Evolutionary conservation across 164 flowering plant species (phyloP), one percentile per base, ranked within the genome.

Genomic region (Cinnamomum chago): DNA sequence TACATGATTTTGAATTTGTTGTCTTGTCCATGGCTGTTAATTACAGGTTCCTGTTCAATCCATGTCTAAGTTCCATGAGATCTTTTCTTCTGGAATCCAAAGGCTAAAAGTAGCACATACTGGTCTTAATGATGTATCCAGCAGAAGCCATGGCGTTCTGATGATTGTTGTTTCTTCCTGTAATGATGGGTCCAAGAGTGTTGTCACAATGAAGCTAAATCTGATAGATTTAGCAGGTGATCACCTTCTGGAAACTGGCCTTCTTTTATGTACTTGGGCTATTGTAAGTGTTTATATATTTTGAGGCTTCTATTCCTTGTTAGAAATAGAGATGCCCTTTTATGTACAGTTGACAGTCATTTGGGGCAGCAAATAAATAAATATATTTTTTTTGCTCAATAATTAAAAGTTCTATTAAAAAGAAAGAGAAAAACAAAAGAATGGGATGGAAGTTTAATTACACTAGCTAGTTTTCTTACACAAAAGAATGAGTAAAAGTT

Each of bases 181-280:
- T 23, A 70, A 52, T 73, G 90, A 84, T 82, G 88, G 76, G 30
- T 82, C 81, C 40, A 80, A 76, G 3, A 47, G 70, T 67, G 24
- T 70, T 62, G 51, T 88, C 25, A 73, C 67, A 35, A 98, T 98
- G 68, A 96, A 96, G 86, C 82, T 96, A 62, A 94, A 96, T 79
- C 94, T 96, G 74, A 91, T 96, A 47, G 99, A 96, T 75, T 86
- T 96, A 62, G 99, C 98, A 87, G 98, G 98, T 95, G 7, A 17
- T 30, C 27, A 4, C 55, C 35, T 27, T 50, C n/a, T 33, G 11
- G 1, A 1, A 35, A 20, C 60, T n/a, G n/a, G 18, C 51, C 47
- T 55, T 22, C 10, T 24, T 67, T 64, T 20, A 51, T 73, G 20
- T 40, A 7, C 47, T 40, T 4, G 9, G 11, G 47, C 47, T 40